A percentile compares a stretch with the other conserved stretches of the same genome.
Evolutionary conservation across 352 stramenopile genomes (phyloP).

Genomic region (Phytophthora hibernalis): DNA sequence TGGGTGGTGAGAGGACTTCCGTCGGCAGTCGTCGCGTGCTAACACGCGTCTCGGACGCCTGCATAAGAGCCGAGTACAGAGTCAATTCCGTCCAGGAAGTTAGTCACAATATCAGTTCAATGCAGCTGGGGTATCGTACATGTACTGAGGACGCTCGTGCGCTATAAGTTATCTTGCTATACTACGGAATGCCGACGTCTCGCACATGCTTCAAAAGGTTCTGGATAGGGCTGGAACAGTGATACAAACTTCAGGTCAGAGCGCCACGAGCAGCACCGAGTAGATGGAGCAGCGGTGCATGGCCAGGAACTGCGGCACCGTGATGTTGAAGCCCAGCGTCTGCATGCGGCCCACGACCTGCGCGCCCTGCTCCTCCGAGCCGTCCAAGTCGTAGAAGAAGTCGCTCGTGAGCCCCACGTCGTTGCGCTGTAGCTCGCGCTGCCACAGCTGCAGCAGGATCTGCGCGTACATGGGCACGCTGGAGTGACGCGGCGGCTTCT

Average conservation of each 20-base stretch:
- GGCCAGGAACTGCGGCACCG: slow-evolving; percentile 63
- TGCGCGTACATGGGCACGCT: slow-evolving; percentile 75
- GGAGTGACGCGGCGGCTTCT: slow-evolving; percentile 70
- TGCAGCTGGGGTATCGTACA: slow-evolving; percentile 32
- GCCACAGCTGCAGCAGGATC: slow-evolving; percentile 72
- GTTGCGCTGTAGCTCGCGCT: slow-evolving; percentile 61
- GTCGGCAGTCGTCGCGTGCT: slow-evolving; percentile 56
- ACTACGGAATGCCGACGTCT: slow-evolving; percentile 18
- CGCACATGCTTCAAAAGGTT: slow-evolving; percentile 14
- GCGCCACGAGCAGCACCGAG: slow-evolving; percentile 62
- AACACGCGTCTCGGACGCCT: slow-evolving; percentile 59
- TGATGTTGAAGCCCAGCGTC: slow-evolving; percentile 66
- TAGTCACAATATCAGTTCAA: slow-evolving; percentile 4
- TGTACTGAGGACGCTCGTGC: slow-evolving; percentile 33
- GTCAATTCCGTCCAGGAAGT: slow-evolving; percentile 51
- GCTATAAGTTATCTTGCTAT: slow-evolving; percentile 48
- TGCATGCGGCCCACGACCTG: slow-evolving; percentile 74
- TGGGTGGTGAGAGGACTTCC: slow-evolving; percentile 82
- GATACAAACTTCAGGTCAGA: no score
- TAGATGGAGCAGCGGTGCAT: slow-evolving; percentile 81
- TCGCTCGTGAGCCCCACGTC: slow-evolving; percentile 70
- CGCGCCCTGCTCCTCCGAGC: slow-evolving; percentile 62
- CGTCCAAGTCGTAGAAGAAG: slow-evolving; percentile 71
- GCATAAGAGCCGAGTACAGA: slow-evolving; percentile 51
- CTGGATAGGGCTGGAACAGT: background rate